A percentile compares a stretch with the other conserved stretches of the same genome.
These are phyloP conservation scores for Ceratobasidium sp. DNA, from an alignment of 1,284 basidiomycete genomes.

Conservation along the genomic window DNA sequence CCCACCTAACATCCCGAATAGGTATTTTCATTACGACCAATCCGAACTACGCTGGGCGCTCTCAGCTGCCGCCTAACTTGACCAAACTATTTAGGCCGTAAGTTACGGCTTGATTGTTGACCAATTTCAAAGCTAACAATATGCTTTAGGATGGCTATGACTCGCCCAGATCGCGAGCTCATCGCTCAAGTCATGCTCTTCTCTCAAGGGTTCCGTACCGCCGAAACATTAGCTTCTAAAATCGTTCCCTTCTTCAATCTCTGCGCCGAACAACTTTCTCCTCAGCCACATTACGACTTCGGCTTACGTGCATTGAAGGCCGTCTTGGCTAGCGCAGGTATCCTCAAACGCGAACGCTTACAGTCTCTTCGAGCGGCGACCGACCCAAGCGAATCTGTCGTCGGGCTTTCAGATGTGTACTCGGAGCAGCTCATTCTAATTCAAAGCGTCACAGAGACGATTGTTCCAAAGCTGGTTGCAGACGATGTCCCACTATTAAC, in stretches of 20 bases:
- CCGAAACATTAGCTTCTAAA: slow-evolving; percentile 95
- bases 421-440: slow-evolving; percentile 98
- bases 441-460: slow-evolving; percentile 99
- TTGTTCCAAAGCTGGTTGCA: slow-evolving; percentile 97
- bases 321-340: slow-evolving; percentile 96
- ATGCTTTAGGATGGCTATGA: slow-evolving; percentile 93
- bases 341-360: slow-evolving; percentile 93
- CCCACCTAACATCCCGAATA: slow-evolving; percentile 54
- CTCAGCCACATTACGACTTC: slow-evolving; percentile 99
- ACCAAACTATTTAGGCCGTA: slow-evolving; percentile 95
- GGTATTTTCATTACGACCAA: slow-evolving; percentile 99
- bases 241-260: slow-evolving; percentile 99
- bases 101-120: slow-evolving; percentile 56
- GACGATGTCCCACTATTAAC: slow-evolving; percentile 96
- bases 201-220: slow-evolving; percentile 98
- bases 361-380: slow-evolving; percentile 63
- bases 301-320: slow-evolving; percentile 98
- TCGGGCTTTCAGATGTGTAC: slow-evolving; percentile 74
- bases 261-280: slow-evolving; percentile 95
- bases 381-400: slow-evolving; percentile 59
- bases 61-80: slow-evolving; percentile 95
- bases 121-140: slow-evolving; percentile 26
- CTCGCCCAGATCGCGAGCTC: slow-evolving; percentile 95
- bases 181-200: slow-evolving; percentile 99
- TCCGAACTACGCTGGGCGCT: slow-evolving; percentile 97